phyloP scores from a whole-genome alignment of 2,329 filamentous ascomycete species.

The Fusarium odoratissimum region DNA sequence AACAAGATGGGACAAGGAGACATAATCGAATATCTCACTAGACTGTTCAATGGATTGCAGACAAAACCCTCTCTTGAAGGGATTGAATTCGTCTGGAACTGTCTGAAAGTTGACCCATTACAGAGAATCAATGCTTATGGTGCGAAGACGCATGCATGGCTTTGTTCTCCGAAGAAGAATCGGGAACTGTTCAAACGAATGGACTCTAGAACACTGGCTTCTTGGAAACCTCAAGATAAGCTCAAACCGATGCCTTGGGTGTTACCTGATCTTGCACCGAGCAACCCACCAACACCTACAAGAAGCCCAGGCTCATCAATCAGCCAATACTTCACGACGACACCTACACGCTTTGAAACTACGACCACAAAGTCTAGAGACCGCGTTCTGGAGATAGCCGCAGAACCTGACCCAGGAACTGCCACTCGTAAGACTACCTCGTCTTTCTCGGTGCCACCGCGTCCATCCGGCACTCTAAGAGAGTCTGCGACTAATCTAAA shows the following conservation, averaged over 20 bases:
- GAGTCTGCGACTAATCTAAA: background rate
- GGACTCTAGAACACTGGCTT: conserved; percentile 45
- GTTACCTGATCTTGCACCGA: conserved; percentile 44
- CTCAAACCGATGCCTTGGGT: conserved; percentile 51
- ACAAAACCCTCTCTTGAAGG: conserved; percentile 42
- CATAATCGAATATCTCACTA: conserved; percentile 36
- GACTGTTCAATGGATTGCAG: conserved; percentile 21
- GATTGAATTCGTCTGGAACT: conserved; percentile 47
- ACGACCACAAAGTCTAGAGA: background rate
- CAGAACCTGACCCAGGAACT: background rate
- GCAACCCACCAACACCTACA: background rate
- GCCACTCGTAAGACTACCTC: background rate
- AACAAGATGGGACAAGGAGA: conserved; percentile 44
- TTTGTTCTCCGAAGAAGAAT: conserved; percentile 49
- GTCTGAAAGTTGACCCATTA: conserved; percentile 45
- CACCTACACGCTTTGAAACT: background rate
- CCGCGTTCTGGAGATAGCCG: background rate
- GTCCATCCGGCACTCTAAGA: background rate
- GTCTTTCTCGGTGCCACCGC: background rate
- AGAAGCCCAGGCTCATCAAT: conserved; percentile 11
- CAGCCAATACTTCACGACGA: conserved; percentile 37
- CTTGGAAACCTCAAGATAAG: conserved; percentile 44
- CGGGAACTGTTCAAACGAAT: conserved; percentile 48
- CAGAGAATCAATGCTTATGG: conserved; percentile 46
- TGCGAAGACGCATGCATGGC: conserved; percentile 50